Conservation (phyloP, 805 yeast genomes). For the Metschnikowia aberdeeniae region DNA sequence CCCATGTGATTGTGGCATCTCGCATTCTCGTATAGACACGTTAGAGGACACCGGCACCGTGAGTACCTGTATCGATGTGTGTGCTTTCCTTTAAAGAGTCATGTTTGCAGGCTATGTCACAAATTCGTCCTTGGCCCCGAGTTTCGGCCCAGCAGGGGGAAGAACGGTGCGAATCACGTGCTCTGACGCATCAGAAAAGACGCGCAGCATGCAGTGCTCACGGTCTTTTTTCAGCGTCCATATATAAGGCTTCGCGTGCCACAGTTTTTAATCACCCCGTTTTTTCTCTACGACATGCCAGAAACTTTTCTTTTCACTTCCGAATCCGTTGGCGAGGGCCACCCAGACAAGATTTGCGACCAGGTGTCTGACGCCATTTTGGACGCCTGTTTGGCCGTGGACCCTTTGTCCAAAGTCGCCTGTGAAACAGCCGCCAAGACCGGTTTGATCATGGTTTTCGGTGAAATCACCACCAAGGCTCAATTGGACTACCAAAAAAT, state of each 20-base stretch:
- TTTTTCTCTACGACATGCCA: constrained; percentile 13
- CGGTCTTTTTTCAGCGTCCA: constrained; percentile 2
- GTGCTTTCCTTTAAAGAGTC: too few relatives aligned
- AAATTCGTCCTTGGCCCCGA: too few relatives aligned
- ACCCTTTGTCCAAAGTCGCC: constrained; percentile 97
- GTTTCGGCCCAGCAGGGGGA: neutral
- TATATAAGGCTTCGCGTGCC: constrained; percentile 9
- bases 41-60: neutral
- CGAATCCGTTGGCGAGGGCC: constrained; percentile 92
- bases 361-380: constrained; percentile 98
- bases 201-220: neutral
- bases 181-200: constrained; percentile 10
- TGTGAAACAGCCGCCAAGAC: constrained; percentile 99
- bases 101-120: too few relatives aligned
- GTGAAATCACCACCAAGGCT: constrained; percentile 98
- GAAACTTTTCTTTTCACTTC: constrained; percentile 66
- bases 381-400: constrained; percentile 93
- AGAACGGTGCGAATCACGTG: constrained; percentile 8
- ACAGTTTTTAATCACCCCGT: neutral
- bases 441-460: constrained; percentile 99
- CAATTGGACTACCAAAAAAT: constrained; percentile 93
- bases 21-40: neutral
- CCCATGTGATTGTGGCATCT: constrained; percentile 2
- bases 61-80: neutral
- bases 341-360: constrained; percentile 96